A percentile compares a stretch with the other conserved stretches of the same genome.
Evolutionary conservation across 768 basidiomycete species (phyloP).

Genomic region (Russula vinacea): DNA sequence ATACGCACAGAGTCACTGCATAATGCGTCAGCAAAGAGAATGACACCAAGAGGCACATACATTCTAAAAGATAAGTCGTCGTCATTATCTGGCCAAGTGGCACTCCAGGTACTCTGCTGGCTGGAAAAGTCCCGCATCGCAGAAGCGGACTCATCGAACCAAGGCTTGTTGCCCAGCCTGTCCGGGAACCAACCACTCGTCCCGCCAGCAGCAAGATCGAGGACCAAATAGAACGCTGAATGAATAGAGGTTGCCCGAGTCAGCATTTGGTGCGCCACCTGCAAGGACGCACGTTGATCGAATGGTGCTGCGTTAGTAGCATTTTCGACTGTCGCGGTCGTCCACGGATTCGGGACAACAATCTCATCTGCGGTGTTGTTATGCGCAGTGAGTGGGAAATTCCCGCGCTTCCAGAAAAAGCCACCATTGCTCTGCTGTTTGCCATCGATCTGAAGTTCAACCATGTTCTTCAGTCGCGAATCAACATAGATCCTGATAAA

Average conservation of each 20-base stretch:
- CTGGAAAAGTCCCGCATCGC: slow-evolving; percentile 71
- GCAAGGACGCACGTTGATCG: slow-evolving; percentile 43
- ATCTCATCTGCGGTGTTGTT: slow-evolving; percentile 43
- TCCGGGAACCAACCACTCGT: slow-evolving; percentile 70
- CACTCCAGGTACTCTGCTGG: slow-evolving; percentile 62
- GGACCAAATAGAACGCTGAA: slow-evolving; percentile 73
- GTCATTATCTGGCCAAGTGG: slow-evolving; percentile 66
- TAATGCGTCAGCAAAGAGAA: background rate
- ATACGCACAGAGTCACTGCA: slow-evolving; percentile 39
- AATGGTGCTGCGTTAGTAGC: slow-evolving; percentile 54
- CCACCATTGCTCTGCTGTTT: slow-evolving; percentile 37
- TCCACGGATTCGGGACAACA: slow-evolving; percentile 50
- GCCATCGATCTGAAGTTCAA: slow-evolving; percentile 47
- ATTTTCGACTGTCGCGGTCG: slow-evolving; percentile 35
- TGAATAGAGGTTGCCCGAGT: slow-evolving; percentile 16
- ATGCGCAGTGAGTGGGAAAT: slow-evolving; percentile 49
- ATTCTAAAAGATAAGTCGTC: slow-evolving; percentile 67
- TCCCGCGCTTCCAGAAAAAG: slow-evolving; percentile 51
- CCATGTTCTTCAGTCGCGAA: slow-evolving; percentile 49
- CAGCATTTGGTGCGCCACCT: background rate
- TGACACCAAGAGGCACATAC: slow-evolving; percentile 37
- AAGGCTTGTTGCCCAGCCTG: slow-evolving; percentile 59
- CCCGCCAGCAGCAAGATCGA: slow-evolving; percentile 77
- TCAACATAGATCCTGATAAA: slow-evolving; percentile 58
- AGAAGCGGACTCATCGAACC: slow-evolving; percentile 59